Conservation (phyloP, 2,329 filamentous ascomycete genomes). For the Pseudomassariella vexata region DNA sequence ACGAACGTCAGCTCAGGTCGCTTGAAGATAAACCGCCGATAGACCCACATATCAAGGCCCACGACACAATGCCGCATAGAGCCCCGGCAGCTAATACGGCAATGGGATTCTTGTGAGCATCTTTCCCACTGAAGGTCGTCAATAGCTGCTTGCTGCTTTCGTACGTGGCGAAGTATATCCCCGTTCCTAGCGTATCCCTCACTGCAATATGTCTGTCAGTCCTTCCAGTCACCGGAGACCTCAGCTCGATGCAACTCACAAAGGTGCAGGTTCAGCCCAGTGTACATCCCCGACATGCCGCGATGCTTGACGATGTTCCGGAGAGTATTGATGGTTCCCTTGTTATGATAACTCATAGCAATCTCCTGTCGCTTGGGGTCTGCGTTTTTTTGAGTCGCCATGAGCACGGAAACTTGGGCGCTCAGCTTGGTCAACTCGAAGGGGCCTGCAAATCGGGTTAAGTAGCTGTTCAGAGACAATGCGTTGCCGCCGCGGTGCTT, state of each 20-base stretch:
- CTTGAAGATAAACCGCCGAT: not conserved
- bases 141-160: slow-evolving; percentile 80
- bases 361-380: slow-evolving; percentile 50
- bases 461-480: not conserved
- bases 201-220: slow-evolving; percentile 32
- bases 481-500: not conserved
- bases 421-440: slow-evolving; percentile 89
- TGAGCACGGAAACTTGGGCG: slow-evolving; percentile 75
- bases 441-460: slow-evolving; percentile 45
- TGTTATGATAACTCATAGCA: slow-evolving; percentile 67
- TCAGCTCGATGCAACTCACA: slow-evolving; percentile 45
- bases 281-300: slow-evolving; percentile 69
- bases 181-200: slow-evolving; percentile 76
- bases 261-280: slow-evolving; percentile 72
- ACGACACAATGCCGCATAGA: slow-evolving; percentile 76
- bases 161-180: slow-evolving; percentile 85
- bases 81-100: slow-evolving; percentile 75
- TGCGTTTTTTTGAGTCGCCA: slow-evolving; percentile 52
- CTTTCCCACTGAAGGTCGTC: slow-evolving; percentile 66
- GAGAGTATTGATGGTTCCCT: slow-evolving; percentile 71
- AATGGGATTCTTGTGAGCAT: slow-evolving; percentile 70
- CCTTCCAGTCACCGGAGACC: not conserved
- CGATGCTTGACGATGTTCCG: slow-evolving; percentile 71
- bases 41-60: slow-evolving; percentile 66
- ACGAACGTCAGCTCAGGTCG: not conserved